Evolutionary conservation across 441 rosid genomes (phyloP).

Genomic region (Biscutella laevigata): DNA sequence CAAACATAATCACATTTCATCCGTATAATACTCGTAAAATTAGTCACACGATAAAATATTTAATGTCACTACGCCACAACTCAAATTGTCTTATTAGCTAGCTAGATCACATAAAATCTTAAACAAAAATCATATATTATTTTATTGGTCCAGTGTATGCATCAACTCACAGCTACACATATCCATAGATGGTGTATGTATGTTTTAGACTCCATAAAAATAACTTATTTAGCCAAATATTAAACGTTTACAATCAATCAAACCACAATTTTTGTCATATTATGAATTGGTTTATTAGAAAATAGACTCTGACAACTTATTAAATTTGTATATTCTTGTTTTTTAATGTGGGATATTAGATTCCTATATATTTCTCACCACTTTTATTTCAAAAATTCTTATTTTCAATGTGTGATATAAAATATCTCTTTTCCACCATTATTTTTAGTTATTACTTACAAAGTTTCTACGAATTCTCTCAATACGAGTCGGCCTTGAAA

Average conservation of each 20-base stretch:
- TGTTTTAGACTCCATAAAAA: neutral
- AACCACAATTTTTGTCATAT: slow-evolving; percentile 7
- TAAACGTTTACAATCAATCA: neutral
- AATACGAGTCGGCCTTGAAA: too few species aligned
- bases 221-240: neutral
- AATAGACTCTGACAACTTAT: too few species aligned
- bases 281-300: neutral
- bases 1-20: slow-evolving; percentile 8
- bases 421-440: too few species aligned
- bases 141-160: slow-evolving; percentile 17
- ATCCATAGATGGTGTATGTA: neutral
- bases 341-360: too few species aligned
- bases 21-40: slow-evolving; percentile 19
- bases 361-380: too few species aligned
- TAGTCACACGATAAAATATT: slow-evolving; percentile 17
- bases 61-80: slow-evolving; percentile 2
- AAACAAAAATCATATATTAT: neutral
- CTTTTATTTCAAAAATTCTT: too few species aligned
- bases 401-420: too few species aligned
- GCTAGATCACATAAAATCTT: neutral
- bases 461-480: too few species aligned
- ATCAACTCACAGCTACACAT: slow-evolving; percentile 11
- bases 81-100: slow-evolving; percentile 9
- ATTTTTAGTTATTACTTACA: too few species aligned
- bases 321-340: too few species aligned